phyloP scores from a whole-genome alignment of 139 green algal species.

The Ettlia oleoabundans region DNA sequence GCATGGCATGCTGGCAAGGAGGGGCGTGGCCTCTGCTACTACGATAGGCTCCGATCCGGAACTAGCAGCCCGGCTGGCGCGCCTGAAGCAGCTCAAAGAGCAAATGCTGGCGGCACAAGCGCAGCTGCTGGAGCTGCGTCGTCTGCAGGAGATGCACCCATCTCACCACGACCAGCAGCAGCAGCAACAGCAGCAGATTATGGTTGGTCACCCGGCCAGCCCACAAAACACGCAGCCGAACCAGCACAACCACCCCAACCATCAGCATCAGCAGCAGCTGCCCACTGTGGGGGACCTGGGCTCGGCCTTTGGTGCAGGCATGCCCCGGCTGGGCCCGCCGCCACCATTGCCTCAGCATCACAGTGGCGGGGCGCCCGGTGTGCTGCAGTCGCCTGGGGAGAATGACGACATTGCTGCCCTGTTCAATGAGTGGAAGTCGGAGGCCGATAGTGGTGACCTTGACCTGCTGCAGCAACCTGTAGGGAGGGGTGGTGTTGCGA shows the following conservation, averaged over 20 bases:
- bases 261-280: not conserved
- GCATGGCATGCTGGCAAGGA: constrained; percentile 5
- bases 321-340: not conserved
- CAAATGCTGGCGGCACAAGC: constrained; percentile 1
- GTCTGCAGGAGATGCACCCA: not conserved
- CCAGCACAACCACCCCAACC: not conserved
- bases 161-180: not conserved
- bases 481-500: not conserved
- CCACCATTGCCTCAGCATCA: not conserved
- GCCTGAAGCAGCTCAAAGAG: constrained; percentile 25
- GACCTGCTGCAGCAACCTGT: not conserved
- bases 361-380: too few relatives aligned
- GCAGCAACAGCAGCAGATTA: not conserved
- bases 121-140: not conserved
- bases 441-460: not conserved
- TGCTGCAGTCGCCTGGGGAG: not conserved
- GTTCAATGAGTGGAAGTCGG: not conserved
- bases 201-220: not conserved
- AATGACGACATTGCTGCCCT: not conserved
- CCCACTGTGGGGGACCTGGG: not conserved
- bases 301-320: not conserved
- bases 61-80: not conserved
- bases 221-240: too few relatives aligned
- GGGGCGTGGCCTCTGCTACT: not conserved
- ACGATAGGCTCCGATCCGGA: not conserved